Evolutionary conservation across 2,329 filamentous ascomycete genomes (phyloP).

Genomic region (Aspergillus uvarum): DNA sequence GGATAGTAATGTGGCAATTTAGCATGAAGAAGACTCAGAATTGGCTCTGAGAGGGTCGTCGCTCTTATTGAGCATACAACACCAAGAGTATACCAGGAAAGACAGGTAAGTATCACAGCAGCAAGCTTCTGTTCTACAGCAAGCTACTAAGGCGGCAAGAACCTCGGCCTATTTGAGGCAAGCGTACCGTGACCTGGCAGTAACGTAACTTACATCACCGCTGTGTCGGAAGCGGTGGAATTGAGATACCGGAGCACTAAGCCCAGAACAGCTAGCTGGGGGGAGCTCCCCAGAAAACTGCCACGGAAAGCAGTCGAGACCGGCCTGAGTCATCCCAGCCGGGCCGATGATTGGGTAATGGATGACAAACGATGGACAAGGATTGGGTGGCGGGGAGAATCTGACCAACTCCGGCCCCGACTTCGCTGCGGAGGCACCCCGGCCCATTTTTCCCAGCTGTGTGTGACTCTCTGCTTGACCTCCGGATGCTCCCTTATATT

Average conservation of each 20-base stretch:
- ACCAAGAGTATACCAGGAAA: background rate
- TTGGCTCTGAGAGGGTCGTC: no score
- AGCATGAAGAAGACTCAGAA: background rate
- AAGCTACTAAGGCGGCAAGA: no score
- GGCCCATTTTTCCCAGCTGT: slow-evolving; percentile 5
- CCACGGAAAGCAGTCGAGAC: background rate
- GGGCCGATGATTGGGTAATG: background rate
- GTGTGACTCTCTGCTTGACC: slow-evolving; percentile 1
- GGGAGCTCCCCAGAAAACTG: background rate
- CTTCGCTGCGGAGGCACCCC: slow-evolving; percentile 8
- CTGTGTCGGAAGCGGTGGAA: background rate
- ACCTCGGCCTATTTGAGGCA: background rate
- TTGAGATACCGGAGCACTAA: background rate
- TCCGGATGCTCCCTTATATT: background rate
- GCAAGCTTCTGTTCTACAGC: no score
- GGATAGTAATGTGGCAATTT: background rate
- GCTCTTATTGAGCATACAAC: background rate
- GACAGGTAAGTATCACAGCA: background rate
- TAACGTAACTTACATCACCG: no score
- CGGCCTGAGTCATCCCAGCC: background rate
- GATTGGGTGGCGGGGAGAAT: slow-evolving; percentile 5
- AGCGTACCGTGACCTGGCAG: background rate
- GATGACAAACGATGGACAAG: slow-evolving; percentile 5
- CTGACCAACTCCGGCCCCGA: slow-evolving; percentile 9
- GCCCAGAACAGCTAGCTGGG: background rate